A percentile compares a stretch with the other conserved stretches of the same genome.
phyloP scores from a whole-genome alignment of 1,284 basidiomycete genomes.

The Afroboletus lepidellus region DNA sequence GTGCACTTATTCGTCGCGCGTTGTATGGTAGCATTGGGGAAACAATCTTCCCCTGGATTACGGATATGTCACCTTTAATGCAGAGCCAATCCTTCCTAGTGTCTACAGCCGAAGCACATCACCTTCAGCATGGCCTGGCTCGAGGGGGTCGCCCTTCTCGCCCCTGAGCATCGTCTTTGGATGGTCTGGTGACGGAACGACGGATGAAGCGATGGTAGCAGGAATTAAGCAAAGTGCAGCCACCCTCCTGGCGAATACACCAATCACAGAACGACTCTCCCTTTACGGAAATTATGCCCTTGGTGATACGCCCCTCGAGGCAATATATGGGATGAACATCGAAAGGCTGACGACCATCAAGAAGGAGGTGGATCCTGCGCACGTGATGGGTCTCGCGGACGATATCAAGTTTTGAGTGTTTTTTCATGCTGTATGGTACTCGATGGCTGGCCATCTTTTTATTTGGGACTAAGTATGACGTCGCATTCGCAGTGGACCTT shows the following conservation, averaged over 20 bases:
- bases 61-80: conserved; percentile 45
- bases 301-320: conserved; percentile 43
- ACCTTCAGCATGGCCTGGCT: conserved; percentile 50
- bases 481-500: background rate
- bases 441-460: background rate
- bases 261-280: conserved; percentile 35
- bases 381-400: conserved; percentile 59
- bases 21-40: conserved; percentile 14
- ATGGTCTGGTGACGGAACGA: conserved; percentile 37
- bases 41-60: conserved; percentile 15
- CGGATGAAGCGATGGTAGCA: conserved; percentile 43
- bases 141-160: conserved; percentile 39
- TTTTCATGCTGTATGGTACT: background rate
- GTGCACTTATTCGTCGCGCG: background rate
- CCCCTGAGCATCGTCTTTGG: conserved; percentile 51
- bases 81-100: conserved; percentile 55
- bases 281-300: conserved; percentile 59
- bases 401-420: conserved; percentile 35
- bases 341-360: conserved; percentile 40
- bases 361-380: conserved; percentile 45
- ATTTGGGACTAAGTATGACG: conserved; percentile 5
- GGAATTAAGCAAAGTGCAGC: conserved; percentile 42
- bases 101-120: conserved; percentile 42
- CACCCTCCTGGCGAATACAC: conserved; percentile 39
- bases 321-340: conserved; percentile 52